Evolutionary conservation across 129 eudicot species (phyloP), one percentile per base, ranked within the genome.

Genomic region (Oenanthe sinensis): DNA sequence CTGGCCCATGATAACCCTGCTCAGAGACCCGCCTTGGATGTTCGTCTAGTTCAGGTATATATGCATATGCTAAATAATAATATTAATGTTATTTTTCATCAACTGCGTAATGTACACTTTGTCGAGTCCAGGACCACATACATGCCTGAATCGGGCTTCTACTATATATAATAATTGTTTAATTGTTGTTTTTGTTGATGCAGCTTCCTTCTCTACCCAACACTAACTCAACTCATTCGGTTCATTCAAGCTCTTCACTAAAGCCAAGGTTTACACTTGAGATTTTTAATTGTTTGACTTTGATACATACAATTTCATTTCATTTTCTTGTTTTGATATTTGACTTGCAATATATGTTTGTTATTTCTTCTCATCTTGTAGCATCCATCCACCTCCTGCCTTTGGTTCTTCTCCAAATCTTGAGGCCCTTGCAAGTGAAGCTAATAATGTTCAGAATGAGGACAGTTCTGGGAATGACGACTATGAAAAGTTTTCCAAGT

Each of bases 371-470:
- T 75, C 71, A 14, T 40, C 40, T 50, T 19, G 39, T 60, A 89
- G 94, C 74, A 79, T 81, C 81, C 97, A 87, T 71, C 90, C 90
- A 2, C 91, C 91, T 10, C 97, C 97, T 17, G 84, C 97, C 58
- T 89, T 92, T 86, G 94, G 97, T 63, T 89, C 97, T 76, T 84
- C 87, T 63, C 90, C 79, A 76, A 88, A 88, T 85, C 95, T 88
- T 74, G 91, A 85, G 65, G 88, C 55, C 72, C 91, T 86, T 86
- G 92, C 79, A 69, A 78, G 81, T 83, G 83, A 83, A 79, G 81
- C 85, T 71, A 83, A 40, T 75, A 46, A 79, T 69, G 82, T 75
- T 73, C 79, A 46, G 80, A 82, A 86, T 78, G 82, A 69, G 16
- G 88, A 85, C 55, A 86, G 81, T 84, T 82, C 75, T 79, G 26